phyloP scores from a whole-genome alignment of 2,329 filamentous ascomycete species.

The Neopestalotiopsis rosae region DNA sequence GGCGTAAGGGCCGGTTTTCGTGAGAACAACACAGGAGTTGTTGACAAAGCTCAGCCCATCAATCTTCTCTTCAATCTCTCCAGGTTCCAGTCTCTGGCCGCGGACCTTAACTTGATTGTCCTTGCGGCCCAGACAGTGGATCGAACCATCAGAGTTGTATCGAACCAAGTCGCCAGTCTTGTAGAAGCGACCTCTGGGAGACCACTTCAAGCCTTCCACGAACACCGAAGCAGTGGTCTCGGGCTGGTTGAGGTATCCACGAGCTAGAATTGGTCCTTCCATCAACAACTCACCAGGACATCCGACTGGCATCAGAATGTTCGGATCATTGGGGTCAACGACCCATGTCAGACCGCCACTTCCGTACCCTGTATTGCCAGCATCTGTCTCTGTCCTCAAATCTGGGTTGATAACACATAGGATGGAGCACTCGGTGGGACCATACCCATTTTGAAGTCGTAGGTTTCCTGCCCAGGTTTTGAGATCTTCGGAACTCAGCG shows the following conservation, averaged over 20 bases:
- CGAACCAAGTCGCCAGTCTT: constrained; percentile 28
- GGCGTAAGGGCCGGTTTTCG: constrained; percentile 15
- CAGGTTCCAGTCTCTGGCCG: constrained; percentile 47
- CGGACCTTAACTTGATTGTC: constrained; percentile 46
- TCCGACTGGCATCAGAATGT: constrained; percentile 20
- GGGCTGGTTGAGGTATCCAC: constrained; percentile 36
- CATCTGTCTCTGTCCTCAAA: constrained; percentile 8
- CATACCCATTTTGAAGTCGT: constrained; percentile 14
- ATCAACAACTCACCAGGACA: constrained; percentile 21
- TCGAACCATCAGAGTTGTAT: constrained; percentile 32
- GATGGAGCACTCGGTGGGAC: constrained; percentile 11
- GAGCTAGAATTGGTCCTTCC: constrained; percentile 21
- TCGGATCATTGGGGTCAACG: constrained; percentile 19
- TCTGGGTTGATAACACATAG: constrained; percentile 9
- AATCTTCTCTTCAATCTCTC: constrained; percentile 39
- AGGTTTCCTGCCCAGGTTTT: constrained; percentile 13
- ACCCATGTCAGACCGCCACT: constrained; percentile 19
- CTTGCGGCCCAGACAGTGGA: constrained; percentile 39
- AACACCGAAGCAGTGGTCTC: constrained; percentile 29
- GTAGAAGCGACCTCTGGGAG: constrained; percentile 21
- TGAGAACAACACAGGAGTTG: constrained; percentile 16
- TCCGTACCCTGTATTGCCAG: constrained; percentile 15
- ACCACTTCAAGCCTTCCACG: constrained; percentile 24
- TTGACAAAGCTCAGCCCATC: not conserved
- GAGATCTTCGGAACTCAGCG: constrained; percentile 4